Evolutionary conservation across 2,329 filamentous ascomycete genomes (phyloP), one percentile per base, ranked within the genome.

Genomic region (Trichoderma koningii): DNA sequence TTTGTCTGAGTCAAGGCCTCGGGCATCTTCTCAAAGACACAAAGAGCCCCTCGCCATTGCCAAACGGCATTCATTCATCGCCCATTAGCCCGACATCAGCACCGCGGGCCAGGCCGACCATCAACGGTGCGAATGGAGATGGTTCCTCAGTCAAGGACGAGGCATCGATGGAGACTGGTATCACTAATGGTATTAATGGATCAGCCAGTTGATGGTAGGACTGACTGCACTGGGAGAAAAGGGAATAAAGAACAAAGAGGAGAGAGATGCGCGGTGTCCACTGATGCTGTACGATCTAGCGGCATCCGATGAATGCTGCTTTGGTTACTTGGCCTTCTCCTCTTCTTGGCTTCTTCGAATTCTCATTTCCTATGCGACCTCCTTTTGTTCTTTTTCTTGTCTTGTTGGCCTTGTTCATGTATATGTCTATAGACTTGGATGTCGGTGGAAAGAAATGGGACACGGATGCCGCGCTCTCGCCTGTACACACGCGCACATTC

Each of bases 1-100:
- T 87, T 19, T 87, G 83, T 71, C 75, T 80, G 61, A 82, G 87
- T 66, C 85, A 88, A 72, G 83, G 83, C n/a, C 77, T 87, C 6
- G 76, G 78, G 14, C 80, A 88, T 74, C 78, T 87, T 56, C 63
- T 87, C 66, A 77, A 77, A 34, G 79, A 78, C n/a, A 74, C 76
- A 42, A 75, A 77, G 64, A 82, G 79, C 63, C 77, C 81, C 5
- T 74, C 76, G 23, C 61, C 55, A 19, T 72, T 81, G 12, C 70
- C 79, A 12, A 85, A 84, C 55, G 83, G 82, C 23, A 73, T 79
- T 30, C 79, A 81, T 65, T 75, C 81, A 28, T 83, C 82, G 9
- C 81, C 82, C 0, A 74, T 73, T 23, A 81, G 80, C 67, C 74
- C 77, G 64, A 69, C 73, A 67, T 74, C 72, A 55, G 66, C 65